These are phyloP conservation scores for Neopestalotiopsis sp. DNA, from an alignment of 2,329 filamentous ascomycete genomes.

Conservation along the genomic window DNA sequence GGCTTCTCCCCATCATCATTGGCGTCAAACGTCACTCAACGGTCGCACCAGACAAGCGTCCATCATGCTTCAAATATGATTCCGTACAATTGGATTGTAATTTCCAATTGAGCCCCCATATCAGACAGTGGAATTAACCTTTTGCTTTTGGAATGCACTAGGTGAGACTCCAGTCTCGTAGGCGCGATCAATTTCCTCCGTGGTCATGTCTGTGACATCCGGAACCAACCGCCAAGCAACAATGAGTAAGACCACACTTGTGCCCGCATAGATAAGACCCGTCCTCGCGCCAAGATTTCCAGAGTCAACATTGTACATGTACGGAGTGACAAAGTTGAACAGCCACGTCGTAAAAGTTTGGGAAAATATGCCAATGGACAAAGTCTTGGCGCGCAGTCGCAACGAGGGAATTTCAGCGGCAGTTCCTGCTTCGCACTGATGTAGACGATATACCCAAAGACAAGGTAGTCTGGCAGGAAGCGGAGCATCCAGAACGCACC, in stretches of 20 bases:
- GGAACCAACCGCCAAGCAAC: not conserved
- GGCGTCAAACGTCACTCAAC: too few relatives aligned
- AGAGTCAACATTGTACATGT: not conserved
- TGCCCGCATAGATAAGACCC: not conserved
- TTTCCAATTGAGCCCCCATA: too few relatives aligned
- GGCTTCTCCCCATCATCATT: too few relatives aligned
- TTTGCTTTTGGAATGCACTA: too few relatives aligned
- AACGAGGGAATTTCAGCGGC: not conserved
- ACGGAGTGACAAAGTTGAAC: not conserved
- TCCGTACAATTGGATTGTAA: too few relatives aligned
- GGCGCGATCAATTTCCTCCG: not conserved
- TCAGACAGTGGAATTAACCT: too few relatives aligned
- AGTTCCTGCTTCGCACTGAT: conserved; percentile 29
- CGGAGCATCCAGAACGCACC: conserved; percentile 20
- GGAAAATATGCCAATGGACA: not conserved
- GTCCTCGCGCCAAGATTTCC: not conserved
- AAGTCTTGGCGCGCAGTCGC: not conserved
- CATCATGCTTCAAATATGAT: too few relatives aligned
- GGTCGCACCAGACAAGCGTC: too few relatives aligned
- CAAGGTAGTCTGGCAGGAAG: conserved; percentile 28
- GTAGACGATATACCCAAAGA: conserved; percentile 29
- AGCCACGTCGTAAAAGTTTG: not conserved
- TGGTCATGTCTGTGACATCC: not conserved
- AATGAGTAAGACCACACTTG: not conserved
- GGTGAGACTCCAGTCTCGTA: too few relatives aligned